Evolutionary conservation across 352 stramenopile genomes (phyloP), one percentile per base, ranked within the genome.

Genomic region (Pythium sukuiense): DNA sequence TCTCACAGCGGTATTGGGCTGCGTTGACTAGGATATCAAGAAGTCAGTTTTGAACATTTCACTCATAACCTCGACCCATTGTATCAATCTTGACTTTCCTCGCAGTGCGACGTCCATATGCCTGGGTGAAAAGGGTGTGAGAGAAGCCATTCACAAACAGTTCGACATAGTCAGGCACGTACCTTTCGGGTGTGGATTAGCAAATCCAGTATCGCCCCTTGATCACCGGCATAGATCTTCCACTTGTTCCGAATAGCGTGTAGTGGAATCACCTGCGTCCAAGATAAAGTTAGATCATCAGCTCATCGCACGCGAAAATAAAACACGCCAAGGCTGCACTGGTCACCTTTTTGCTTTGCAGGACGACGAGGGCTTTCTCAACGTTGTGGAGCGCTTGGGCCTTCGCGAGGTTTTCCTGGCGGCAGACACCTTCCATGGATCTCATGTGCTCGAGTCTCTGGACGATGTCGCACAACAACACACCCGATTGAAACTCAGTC

Each of bases 341-440:
- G 20, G 20, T 24, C 20, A 24, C 80, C 69, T 90, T 91, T 43
- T 89, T 91, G 46, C 77, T 67, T 58, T 85, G 74, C 1, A 93
- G 67, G 24, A 90, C 80, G 16, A 62, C 63, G 0, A 91, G 66
- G 16, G 79, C 84, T 46, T 93, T 93, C 32, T 59, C 67, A 45
- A 93, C 89, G 60, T 93, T 93, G 74, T 93, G 77, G 29, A 93
- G 63, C 1, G 80, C 71, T n/a, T 79, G 83, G 9, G 84, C 79
- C 70, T 77, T 86, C 37, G 74, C 74, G 27, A 77, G 50, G 14
- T 63, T 59, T 3, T 77, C 61, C 24, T 79, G 46, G 16, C 67
- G 67, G 43, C 67, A 71, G 45, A 89, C 58, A 6, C 84, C 84
- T 49, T 83, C 72, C 24, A 91, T 81, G 27, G 58, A 58, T n/a